A percentile compares a stretch with the other conserved stretches of the same genome.
These are phyloP conservation scores for Plasmopara viticola DNA, from an alignment of 352 stramenopile genomes.

Conservation along the genomic window DNA sequence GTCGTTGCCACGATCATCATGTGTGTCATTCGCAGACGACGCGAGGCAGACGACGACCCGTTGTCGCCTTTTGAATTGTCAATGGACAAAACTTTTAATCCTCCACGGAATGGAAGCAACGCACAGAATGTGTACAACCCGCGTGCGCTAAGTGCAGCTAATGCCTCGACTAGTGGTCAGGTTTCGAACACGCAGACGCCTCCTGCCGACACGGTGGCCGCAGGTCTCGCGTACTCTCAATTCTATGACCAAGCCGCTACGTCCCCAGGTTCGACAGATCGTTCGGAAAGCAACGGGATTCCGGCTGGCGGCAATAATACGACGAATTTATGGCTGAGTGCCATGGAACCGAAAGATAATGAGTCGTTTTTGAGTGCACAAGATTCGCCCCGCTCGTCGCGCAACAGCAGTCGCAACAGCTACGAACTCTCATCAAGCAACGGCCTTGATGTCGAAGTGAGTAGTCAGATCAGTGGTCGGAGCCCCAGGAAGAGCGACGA, in stretches of 20 bases:
- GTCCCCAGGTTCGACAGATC: conserved; percentile 38
- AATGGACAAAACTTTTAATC: conserved; percentile 76
- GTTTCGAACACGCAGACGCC: conserved; percentile 33
- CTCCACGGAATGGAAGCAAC: conserved; percentile 24
- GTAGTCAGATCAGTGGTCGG: conserved; percentile 59
- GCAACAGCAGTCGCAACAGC: conserved; percentile 56
- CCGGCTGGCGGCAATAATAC: conserved; percentile 13
- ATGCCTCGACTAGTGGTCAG: conserved; percentile 12
- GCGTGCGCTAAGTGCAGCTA: conserved; percentile 18
- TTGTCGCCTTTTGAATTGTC: conserved; percentile 79
- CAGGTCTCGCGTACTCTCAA: conserved; percentile 60
- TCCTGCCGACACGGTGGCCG: conserved; percentile 28
- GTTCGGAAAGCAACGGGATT: conserved; percentile 22
- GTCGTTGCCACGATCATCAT: conserved; percentile 55
- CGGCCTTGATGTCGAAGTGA: conserved; percentile 43
- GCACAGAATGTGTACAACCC: conserved; percentile 43
- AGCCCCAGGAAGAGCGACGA: conserved; percentile 65
- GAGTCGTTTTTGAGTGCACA: conserved; percentile 60
- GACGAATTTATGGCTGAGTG: conserved; percentile 70
- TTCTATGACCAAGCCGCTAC: conserved; percentile 70
- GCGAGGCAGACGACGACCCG: conserved; percentile 63
- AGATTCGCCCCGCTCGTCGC: conserved; percentile 37
- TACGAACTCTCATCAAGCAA: conserved; percentile 36
- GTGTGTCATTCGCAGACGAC: conserved; percentile 43
- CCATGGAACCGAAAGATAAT: conserved; percentile 77